Evolutionary conservation across 2,329 filamentous ascomycete species (phyloP).

Genomic region (Cadophora sp.): DNA sequence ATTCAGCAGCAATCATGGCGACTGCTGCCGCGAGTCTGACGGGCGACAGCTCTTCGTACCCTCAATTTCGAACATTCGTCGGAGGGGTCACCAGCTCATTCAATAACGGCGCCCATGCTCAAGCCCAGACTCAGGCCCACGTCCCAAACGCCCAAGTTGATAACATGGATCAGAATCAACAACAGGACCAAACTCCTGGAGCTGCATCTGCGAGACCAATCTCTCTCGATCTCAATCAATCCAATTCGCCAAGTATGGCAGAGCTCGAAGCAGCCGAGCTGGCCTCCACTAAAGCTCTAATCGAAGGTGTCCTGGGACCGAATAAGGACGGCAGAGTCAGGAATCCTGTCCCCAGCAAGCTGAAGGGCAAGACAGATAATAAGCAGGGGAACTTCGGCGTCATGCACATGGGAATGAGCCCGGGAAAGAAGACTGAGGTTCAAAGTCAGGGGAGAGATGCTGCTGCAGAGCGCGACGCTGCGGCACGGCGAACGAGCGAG

Average conservation of each 20-base stretch:
- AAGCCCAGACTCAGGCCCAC: background rate
- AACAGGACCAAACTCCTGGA: constrained; percentile 29
- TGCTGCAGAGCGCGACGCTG: constrained; percentile 60
- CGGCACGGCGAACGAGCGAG: constrained; percentile 68
- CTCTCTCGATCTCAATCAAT: constrained; percentile 31
- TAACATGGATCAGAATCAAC: constrained; percentile 25
- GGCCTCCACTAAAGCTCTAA: constrained; percentile 34
- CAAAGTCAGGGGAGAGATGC: constrained; percentile 44
- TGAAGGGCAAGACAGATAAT: constrained; percentile 63
- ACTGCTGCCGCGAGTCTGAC: constrained; percentile 38
- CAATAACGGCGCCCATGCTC: background rate
- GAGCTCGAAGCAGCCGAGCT: constrained; percentile 63
- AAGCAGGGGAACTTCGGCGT: constrained; percentile 67
- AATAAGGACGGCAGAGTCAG: constrained; percentile 57
- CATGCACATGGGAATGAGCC: constrained; percentile 63
- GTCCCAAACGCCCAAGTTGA: background rate
- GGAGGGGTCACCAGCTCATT: constrained; percentile 21
- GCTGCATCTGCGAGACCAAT: constrained; percentile 30
- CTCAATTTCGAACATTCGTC: constrained; percentile 38
- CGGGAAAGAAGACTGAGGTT: constrained; percentile 46
- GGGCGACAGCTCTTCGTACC: constrained; percentile 31
- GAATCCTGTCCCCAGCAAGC: constrained; percentile 66
- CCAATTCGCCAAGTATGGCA: constrained; percentile 48
- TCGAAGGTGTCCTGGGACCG: constrained; percentile 44
- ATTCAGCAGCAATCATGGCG: constrained; percentile 36